Percentiles rank a stretch among this genome's conserved stretches.
Evolutionary conservation across 768 basidiomycete species (phyloP).

Genomic region (Boletus speciosus): DNA sequence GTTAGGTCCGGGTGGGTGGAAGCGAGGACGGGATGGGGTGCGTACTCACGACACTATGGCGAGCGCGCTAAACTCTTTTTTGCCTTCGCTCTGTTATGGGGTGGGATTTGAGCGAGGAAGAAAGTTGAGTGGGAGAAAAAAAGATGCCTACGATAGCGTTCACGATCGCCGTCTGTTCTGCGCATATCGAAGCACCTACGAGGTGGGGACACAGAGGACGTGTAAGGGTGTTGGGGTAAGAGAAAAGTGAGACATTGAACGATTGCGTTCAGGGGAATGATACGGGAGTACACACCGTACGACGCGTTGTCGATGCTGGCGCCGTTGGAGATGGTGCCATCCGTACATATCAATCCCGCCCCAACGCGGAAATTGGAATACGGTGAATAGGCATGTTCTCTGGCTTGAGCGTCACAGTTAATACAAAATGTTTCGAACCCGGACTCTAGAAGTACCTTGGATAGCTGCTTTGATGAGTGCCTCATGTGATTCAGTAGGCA

Average conservation of each 20-base stretch:
- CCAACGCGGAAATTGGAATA: conserved; percentile 94
- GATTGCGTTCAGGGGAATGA: neutral
- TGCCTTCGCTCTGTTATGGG: conserved; percentile 70
- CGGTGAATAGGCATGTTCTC: conserved; percentile 66
- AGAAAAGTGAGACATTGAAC: neutral
- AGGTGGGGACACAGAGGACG: neutral
- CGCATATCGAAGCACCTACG: conserved; percentile 84
- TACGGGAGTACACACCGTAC: conserved; percentile 55
- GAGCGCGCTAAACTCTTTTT: conserved; percentile 61
- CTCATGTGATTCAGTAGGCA: conserved; percentile 41
- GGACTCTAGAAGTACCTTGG: conserved; percentile 41
- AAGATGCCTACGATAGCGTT: conserved; percentile 72
- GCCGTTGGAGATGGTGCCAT: conserved; percentile 74
- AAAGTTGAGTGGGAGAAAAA: neutral
- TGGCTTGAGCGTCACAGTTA: conserved; percentile 40
- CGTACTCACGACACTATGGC: conserved; percentile 69
- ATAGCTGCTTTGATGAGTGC: conserved; percentile 56
- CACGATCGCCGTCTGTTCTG: conserved; percentile 86
- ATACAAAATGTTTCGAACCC: too few species aligned
- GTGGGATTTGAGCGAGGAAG: neutral
- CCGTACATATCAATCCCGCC: conserved; percentile 69
- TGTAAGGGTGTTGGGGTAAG: neutral
- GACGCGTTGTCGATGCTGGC: conserved; percentile 93
- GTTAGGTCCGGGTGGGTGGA: neutral
- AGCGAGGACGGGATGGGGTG: too few species aligned